Evolutionary conservation across 305 asterid genomes (phyloP).

Genomic region (Ajuga reptans): DNA sequence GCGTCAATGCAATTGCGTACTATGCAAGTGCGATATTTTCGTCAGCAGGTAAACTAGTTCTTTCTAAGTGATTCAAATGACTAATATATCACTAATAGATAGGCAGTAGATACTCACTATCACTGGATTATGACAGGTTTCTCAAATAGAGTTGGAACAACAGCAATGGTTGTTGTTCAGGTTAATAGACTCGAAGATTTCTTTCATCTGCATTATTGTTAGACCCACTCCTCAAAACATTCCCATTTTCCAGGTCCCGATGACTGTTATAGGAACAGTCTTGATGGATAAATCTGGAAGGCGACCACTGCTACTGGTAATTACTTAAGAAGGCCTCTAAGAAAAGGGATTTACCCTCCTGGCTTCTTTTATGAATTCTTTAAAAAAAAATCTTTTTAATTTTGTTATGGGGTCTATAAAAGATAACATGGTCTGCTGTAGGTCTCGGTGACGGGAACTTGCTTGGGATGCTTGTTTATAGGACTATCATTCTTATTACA

Average conservation of each 20-base stretch:
- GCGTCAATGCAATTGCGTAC: slow-evolving; percentile 73
- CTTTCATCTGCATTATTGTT: not conserved
- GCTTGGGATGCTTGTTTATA: slow-evolving; percentile 62
- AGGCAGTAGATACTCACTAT: slow-evolving; percentile 10
- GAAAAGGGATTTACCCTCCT: not conserved
- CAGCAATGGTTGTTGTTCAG: slow-evolving; percentile 52
- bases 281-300: slow-evolving; percentile 77
- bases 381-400: too few relatives aligned
- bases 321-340: not conserved
- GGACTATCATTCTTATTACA: slow-evolving; percentile 72
- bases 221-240: not conserved
- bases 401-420: not conserved
- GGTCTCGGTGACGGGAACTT: slow-evolving; percentile 70
- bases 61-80: not conserved
- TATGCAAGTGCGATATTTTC: slow-evolving; percentile 82
- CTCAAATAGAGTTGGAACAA: slow-evolving; percentile 43
- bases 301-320: slow-evolving; percentile 61
- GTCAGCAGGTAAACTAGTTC: slow-evolving; percentile 49
- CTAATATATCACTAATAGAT: not conserved
- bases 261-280: slow-evolving; percentile 57
- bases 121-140: slow-evolving; percentile 31
- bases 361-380: not conserved
- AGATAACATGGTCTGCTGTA: slow-evolving; percentile 29
- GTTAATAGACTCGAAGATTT: slow-evolving; percentile 15
- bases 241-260: slow-evolving; percentile 49